A percentile compares a stretch with the other conserved stretches of the same genome.
phyloP scores from a whole-genome alignment of 805 yeast species.

The Suhomyces prunicola region DNA sequence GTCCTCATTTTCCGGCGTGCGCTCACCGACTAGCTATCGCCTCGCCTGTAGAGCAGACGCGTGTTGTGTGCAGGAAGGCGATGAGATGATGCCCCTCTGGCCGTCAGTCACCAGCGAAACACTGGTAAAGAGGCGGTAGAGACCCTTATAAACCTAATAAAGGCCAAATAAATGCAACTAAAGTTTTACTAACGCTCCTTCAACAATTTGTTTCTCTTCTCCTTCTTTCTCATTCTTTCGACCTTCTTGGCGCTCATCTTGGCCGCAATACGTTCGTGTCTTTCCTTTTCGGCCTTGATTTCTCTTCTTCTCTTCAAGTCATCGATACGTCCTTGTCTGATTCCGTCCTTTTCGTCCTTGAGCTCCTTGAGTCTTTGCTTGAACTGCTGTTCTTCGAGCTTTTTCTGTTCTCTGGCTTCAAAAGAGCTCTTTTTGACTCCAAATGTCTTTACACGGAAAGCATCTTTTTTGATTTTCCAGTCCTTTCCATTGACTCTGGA shows the following conservation, averaged over 20 bases:
- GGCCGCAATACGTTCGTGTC: conserved; percentile 76
- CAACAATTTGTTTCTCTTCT: conserved; percentile 90
- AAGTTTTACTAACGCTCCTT: conserved; percentile 64
- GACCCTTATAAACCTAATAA: neutral
- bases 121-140: neutral
- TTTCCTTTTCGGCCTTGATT: conserved; percentile 82
- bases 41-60: neutral
- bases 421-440: conserved; percentile 59
- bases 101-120: neutral
- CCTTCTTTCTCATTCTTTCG: conserved; percentile 84
- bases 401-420: conserved; percentile 64
- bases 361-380: conserved; percentile 69
- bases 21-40: neutral
- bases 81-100: neutral
- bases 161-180: neutral
- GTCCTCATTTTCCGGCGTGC: neutral
- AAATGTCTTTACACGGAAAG: conserved; percentile 59
- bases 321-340: conserved; percentile 50
- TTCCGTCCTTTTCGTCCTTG: conserved; percentile 73
- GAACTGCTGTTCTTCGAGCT: conserved; percentile 60
- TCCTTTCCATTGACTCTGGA: conserved; percentile 60
- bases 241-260: conserved; percentile 91
- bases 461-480: conserved; percentile 69
- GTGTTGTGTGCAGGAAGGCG: conserved; percentile 1
- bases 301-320: conserved; percentile 71